Evolutionary conservation across 768 basidiomycete species (phyloP).

Genomic region (Hericium alpestre): DNA sequence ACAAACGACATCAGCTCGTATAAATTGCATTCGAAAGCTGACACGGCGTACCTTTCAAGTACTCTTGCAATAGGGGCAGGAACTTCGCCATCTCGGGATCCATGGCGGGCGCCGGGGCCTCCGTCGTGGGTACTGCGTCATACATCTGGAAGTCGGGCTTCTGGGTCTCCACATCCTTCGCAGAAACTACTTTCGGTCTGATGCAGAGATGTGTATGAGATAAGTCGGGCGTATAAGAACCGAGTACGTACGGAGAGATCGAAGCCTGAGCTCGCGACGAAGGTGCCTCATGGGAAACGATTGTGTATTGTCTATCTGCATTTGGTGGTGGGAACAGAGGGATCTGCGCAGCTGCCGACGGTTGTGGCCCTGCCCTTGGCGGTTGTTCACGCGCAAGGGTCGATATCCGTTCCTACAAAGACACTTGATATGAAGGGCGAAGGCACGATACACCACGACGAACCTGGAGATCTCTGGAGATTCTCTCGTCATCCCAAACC

Average conservation of each 20-base stretch:
- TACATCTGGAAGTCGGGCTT: slow-evolving; percentile 51
- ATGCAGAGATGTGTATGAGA: not conserved
- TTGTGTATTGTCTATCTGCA: slow-evolving; percentile 10
- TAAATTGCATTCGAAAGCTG: not conserved
- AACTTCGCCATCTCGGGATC: slow-evolving; percentile 71
- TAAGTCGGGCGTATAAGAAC: not conserved
- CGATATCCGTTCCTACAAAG: slow-evolving; percentile 16
- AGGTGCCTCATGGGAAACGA: slow-evolving; percentile 4
- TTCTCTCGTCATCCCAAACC: slow-evolving; percentile 53
- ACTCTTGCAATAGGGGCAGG: slow-evolving; percentile 66
- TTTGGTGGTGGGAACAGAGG: not conserved
- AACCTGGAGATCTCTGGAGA: slow-evolving; percentile 56
- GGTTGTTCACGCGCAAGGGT: slow-evolving; percentile 15
- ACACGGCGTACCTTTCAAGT: slow-evolving; percentile 44
- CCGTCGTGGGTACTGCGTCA: slow-evolving; percentile 41
- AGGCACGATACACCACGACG: slow-evolving; percentile 7
- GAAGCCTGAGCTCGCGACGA: not conserved
- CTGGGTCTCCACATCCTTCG: slow-evolving; percentile 32
- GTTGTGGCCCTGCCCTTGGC: not conserved
- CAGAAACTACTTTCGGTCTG: slow-evolving; percentile 48
- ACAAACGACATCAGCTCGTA: not conserved
- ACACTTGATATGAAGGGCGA: not conserved
- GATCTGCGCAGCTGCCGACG: not conserved
- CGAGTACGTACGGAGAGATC: slow-evolving; percentile 17
- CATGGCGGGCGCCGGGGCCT: slow-evolving; percentile 4